Evolutionary conservation across 73 alveolate species (phyloP).

Genomic region (Blepharisma stoltei): DNA sequence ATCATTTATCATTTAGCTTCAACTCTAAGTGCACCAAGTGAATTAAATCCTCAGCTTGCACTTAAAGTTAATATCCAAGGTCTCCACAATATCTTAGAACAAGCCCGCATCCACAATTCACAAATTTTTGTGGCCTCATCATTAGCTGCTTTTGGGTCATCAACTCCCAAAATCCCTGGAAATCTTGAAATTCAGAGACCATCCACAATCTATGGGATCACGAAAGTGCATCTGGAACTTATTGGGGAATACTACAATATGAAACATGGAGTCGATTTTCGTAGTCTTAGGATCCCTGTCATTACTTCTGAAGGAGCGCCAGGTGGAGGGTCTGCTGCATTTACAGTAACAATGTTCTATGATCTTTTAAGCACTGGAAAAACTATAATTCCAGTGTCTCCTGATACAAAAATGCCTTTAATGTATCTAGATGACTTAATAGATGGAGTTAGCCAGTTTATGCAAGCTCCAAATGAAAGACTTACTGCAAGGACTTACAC

Average conservation of each 20-base stretch:
- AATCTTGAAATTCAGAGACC: constrained; percentile 40
- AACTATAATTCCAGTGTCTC: constrained; percentile 3
- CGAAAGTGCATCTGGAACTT: constrained; percentile 54
- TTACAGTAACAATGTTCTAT: constrained; percentile 27
- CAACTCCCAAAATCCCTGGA: constrained; percentile 35
- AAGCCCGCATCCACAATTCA: constrained; percentile 45
- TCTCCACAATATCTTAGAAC: constrained; percentile 42
- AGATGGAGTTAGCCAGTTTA: background rate
- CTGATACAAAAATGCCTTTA: constrained; percentile 19
- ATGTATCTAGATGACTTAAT: constrained; percentile 8
- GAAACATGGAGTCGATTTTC: constrained; percentile 54
- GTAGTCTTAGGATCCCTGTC: constrained; percentile 54
- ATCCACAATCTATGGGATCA: constrained; percentile 51
- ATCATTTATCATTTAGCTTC: constrained; percentile 48
- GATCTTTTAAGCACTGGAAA: constrained; percentile 17
- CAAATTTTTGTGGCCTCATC: constrained; percentile 43
- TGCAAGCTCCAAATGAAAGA: constrained; percentile 26
- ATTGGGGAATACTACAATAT: constrained; percentile 49
- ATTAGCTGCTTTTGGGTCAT: constrained; percentile 50
- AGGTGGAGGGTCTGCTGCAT: constrained; percentile 34
- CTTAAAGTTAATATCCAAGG: constrained; percentile 41
- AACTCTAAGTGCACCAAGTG: constrained; percentile 53
- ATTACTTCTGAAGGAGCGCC: constrained; percentile 38
- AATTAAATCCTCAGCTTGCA: constrained; percentile 47
- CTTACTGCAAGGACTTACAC: background rate